Base-by-base conservation (phyloP, 208 protist species). In the Jaenimonas drosophilae region DNA sequence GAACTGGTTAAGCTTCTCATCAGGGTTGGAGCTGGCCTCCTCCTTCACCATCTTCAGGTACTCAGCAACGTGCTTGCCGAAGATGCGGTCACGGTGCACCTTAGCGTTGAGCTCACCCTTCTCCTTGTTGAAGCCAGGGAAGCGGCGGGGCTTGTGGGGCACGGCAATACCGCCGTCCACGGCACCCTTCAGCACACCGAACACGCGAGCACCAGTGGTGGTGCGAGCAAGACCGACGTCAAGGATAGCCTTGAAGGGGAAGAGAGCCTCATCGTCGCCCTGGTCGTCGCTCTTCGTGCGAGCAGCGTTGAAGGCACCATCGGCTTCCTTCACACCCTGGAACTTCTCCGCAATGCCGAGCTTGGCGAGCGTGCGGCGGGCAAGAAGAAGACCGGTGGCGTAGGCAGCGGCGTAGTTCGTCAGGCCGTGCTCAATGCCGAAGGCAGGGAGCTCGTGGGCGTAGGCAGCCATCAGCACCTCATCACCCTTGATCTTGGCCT, bases 371-470 rank as follows among this genome's bases (percentile, higher is more conserved):
- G 97, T 64, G 57, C 98, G 88, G 71, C 98, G 95, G 20, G 97
- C 98, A 4, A 97, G 50, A 28, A 99, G 88, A 20, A 99, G 91
- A 45, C 98, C 98, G 27, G 96, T 98, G 49, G 79, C 78, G 73
- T 98, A 98, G 59, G 76, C 76, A 21, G 97, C 93, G 12, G 97
- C 79, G 76, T 98, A 99, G 94, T 99, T 99, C 47, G 96, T 98
- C 41, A 98, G 81, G 55, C 97, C 97, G 53, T 96, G 65, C 55
- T 83, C 76, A 62, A 99, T 58, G 37, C 98, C 98, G 64, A 96
- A 99, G 28, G 70, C 59, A 19, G 90, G 76, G 26, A 99, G 91
- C 86, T 99, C 97, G 78, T 98, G 94, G 23, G 96, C 43, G 77
- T 99, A 99, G 32, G 98, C 98, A 14, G 94, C 62, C 52, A 68